Conservation (phyloP, 495 filamentous ascomycete genomes). For the Podospora didyma region DNA sequence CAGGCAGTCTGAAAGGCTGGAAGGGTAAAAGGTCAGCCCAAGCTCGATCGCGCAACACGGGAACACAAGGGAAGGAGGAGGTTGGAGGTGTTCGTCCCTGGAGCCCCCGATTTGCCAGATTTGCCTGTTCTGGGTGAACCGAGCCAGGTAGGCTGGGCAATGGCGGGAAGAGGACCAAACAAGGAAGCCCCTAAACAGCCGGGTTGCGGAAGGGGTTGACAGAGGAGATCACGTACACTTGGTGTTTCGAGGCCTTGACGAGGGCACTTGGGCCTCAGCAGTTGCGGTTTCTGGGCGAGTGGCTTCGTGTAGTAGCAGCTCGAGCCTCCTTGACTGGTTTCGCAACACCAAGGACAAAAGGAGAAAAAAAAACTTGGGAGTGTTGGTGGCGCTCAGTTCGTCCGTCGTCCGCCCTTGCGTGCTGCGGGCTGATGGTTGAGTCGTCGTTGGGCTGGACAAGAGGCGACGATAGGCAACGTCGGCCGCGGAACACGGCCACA, state of each 20-base stretch:
- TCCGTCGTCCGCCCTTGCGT: too few species aligned
- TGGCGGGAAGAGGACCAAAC: constrained; percentile 22
- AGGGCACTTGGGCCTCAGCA: constrained; percentile 5
- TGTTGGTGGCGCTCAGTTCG: not conserved
- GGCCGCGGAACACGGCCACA: constrained; percentile 8
- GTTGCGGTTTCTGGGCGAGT: not conserved
- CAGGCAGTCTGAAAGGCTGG: constrained; percentile 10
- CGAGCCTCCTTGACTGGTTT: too few species aligned
- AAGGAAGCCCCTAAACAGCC: constrained; percentile 28
- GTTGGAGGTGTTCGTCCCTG: constrained; percentile 13
- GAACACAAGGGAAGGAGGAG: constrained; percentile 17
- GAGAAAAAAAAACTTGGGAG: not conserved
- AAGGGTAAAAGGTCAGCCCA: constrained; percentile 21
- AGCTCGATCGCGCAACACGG: constrained; percentile 10
- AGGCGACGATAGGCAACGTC: not conserved
- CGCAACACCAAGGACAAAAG: too few species aligned
- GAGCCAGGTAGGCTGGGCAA: constrained; percentile 8
- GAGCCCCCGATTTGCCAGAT: constrained; percentile 20
- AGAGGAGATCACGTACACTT: constrained; percentile 36
- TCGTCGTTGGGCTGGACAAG: not conserved
- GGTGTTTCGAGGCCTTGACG: constrained; percentile 33
- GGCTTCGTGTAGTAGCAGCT: too few species aligned
- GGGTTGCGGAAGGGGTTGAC: constrained; percentile 25
- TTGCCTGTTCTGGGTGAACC: constrained; percentile 26
- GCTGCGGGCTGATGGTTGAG: too few species aligned